Base-by-base conservation (phyloP, 73 alveolate species). In the Paramecium sonneborni region DNA sequence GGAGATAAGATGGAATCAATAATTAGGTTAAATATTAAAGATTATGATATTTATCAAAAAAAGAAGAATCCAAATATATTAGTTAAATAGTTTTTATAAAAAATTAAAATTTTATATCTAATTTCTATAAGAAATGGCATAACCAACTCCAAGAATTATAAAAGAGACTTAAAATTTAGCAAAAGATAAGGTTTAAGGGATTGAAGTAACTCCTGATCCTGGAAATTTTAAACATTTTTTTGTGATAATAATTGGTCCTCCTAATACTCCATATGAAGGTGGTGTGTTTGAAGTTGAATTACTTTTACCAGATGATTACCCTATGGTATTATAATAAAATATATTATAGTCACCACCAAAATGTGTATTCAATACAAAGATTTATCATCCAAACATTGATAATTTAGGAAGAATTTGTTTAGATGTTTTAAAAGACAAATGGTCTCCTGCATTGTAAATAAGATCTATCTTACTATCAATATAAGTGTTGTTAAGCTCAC, bases 401-500 rank as follows among this genome's bases (percentile, higher is more conserved):
- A 92, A 92, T 82, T 93, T 95, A 35, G 99, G 99, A 56, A 95
- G 99, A 95, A 97, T 97, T 46, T 97, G 99, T 76, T 92, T 97
- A 37, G 99, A 97, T 92, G 94, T 96, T 74, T 92, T 97, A 88
- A 95, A 96, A 92, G 96, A 97, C 62, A 96, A 97, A 72, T 97
- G 99, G 99, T 87, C 97, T 92, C 99, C 99, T 5, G 99, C 99
- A 26, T 92, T 96, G 12, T 93, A 96, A 93, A 97, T 97, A 69
- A 95, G 99, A 93, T 93, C 98, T 1, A 97, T 96, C 6, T 88
- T 97, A 57, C 85, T 97, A 38, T 93, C 98, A 8, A 96, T 97
- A 30, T 96, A 97, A 92, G 95, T 97, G 41, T 93, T 97, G 56
- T 92, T 97, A 55, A 92, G 97, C 72, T 98, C 97, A 52, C 99